phyloP scores from a whole-genome alignment of 2,329 filamentous ascomycete genomes.

The Hypoxylon sp. region DNA sequence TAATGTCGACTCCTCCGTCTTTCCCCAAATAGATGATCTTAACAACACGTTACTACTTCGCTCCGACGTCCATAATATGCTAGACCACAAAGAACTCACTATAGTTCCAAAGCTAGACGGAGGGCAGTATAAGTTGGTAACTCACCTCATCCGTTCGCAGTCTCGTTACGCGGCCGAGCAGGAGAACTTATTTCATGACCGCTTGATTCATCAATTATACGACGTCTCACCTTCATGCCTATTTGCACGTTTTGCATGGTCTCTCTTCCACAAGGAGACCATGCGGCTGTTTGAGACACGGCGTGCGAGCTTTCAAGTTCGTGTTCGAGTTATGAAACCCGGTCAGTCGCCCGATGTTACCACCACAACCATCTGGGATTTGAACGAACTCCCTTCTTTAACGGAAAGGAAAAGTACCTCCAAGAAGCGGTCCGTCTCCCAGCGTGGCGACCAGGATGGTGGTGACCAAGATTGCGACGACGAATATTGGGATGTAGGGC shows the following conservation, averaged over 20 bases:
- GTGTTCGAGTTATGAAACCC: too few species aligned
- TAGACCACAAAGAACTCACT: conserved; percentile 2
- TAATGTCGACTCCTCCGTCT: not conserved
- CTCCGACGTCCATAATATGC: conserved; percentile 7
- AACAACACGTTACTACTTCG: conserved; percentile 5
- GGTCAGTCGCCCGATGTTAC: too few species aligned
- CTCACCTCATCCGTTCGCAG: conserved; percentile 1
- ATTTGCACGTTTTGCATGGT: conserved; percentile 22
- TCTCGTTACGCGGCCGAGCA: not conserved
- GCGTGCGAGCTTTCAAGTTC: too few species aligned
- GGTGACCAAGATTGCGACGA: too few species aligned
- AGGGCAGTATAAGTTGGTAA: conserved; percentile 1
- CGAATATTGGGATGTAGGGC: too few species aligned
- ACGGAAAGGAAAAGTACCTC: too few species aligned
- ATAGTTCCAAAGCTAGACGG: conserved; percentile 12
- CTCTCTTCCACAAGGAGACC: conserved; percentile 5
- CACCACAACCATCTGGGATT: too few species aligned
- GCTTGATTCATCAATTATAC: not conserved
- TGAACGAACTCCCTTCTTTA: too few species aligned
- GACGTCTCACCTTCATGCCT: conserved; percentile 4
- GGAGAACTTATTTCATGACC: conserved; percentile 8
- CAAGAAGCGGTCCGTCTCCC: too few species aligned
- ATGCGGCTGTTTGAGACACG: not conserved
- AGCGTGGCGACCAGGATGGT: too few species aligned
- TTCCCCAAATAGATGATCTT: not conserved